Evolutionary conservation across 306 rosid species (phyloP).

Genomic region (Sechiopsis laciniata): DNA sequence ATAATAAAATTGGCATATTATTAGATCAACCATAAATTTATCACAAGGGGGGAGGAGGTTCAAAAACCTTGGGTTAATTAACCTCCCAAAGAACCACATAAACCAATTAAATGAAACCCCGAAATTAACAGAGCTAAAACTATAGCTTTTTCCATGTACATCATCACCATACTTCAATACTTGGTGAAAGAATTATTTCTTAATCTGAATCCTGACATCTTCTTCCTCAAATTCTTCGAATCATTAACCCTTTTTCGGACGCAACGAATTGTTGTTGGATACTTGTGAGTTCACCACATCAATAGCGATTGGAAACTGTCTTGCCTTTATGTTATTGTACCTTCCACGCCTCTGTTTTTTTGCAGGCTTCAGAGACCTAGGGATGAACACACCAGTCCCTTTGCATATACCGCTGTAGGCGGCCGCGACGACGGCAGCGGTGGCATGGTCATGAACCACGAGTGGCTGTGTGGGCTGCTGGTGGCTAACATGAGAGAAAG

Average conservation of each 20-base stretch:
- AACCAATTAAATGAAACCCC: slow-evolving; percentile 17
- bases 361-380: slow-evolving; percentile 52
- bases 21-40: not conserved
- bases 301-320: slow-evolving; percentile 30
- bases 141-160: slow-evolving; percentile 34
- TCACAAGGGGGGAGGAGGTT: slow-evolving; percentile 1
- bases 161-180: slow-evolving; percentile 30
- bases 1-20: not conserved
- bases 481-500: slow-evolving; percentile 36
- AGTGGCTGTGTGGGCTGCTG: slow-evolving; percentile 33
- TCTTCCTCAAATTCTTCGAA: slow-evolving; percentile 6
- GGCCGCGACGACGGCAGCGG: not conserved
- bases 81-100: slow-evolving; percentile 37
- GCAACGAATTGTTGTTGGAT: slow-evolving; percentile 30
- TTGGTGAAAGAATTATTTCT: slow-evolving; percentile 21
- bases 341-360: slow-evolving; percentile 53
- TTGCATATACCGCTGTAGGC: slow-evolving; percentile 53
- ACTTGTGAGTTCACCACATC: slow-evolving; percentile 35
- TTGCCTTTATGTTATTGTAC: slow-evolving; percentile 29
- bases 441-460: slow-evolving; percentile 29
- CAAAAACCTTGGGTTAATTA: slow-evolving; percentile 18
- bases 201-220: not conserved
- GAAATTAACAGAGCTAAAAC: slow-evolving; percentile 10
- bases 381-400: slow-evolving; percentile 88
- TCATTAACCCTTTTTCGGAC: slow-evolving; percentile 40